Conservation (phyloP, 2,329 filamentous ascomycete genomes). For the Curvularia sp. region DNA sequence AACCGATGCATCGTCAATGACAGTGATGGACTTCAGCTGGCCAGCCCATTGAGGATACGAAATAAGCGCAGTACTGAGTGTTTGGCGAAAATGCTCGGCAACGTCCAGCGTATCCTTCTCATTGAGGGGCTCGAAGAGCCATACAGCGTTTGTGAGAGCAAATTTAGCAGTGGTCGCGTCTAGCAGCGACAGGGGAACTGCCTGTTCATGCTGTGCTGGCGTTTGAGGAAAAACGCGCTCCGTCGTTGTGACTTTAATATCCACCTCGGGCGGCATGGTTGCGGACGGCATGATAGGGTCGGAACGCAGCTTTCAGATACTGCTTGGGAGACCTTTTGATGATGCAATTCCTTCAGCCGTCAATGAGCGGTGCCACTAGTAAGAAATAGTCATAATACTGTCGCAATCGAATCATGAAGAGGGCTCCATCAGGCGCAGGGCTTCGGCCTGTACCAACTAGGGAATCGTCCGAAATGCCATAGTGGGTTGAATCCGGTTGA, state of each 20-base stretch:
- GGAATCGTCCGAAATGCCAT: constrained; percentile 5
- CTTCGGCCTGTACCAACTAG: constrained; percentile 5
- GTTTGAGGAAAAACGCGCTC: constrained; percentile 10
- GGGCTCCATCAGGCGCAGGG: not conserved
- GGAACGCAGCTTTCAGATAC: constrained; percentile 7
- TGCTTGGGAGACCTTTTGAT: constrained; percentile 6
- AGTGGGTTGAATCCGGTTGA: not conserved
- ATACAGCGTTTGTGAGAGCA: constrained; percentile 14
- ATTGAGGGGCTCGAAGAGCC: constrained; percentile 10
- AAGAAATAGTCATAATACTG: constrained; percentile 1
- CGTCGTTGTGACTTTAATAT: constrained; percentile 2
- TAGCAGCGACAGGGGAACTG: constrained; percentile 14
- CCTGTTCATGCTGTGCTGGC: not conserved
- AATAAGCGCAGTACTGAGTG: constrained; percentile 9
- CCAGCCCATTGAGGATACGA: constrained; percentile 18
- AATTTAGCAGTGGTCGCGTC: constrained; percentile 20
- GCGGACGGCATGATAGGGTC: constrained; percentile 6
- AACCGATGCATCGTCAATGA: constrained; percentile 1
- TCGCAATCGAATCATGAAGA: constrained; percentile 8
- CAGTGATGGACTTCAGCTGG: constrained; percentile 6
- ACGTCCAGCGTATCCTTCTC: not conserved
- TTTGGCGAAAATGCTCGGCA: constrained; percentile 5
- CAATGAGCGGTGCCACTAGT: not conserved
- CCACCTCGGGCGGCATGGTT: constrained; percentile 8
- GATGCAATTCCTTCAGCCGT: not conserved